These are phyloP conservation scores for Lentinula detonsa DNA, from an alignment of 768 basidiomycete species.

Conservation along the genomic window DNA sequence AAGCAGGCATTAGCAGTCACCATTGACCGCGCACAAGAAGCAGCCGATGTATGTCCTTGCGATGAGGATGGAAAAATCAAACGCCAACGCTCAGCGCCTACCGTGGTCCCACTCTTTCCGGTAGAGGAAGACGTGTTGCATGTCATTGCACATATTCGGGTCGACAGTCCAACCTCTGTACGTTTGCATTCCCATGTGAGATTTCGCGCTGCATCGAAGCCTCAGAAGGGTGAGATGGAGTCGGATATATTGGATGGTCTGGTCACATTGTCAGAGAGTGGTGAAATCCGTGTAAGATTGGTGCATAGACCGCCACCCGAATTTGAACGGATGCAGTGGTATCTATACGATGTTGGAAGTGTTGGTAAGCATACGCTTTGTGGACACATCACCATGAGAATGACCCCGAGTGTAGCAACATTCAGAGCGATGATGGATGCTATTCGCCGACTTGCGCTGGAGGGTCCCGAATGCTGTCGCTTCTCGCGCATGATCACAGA, in stretches of 20 bases:
- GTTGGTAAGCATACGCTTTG: constrained; percentile 30
- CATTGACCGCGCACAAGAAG: constrained; percentile 64
- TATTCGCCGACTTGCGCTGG: constrained; percentile 36
- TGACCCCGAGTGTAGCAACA: constrained; percentile 35
- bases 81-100: constrained; percentile 36
- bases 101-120: constrained; percentile 31
- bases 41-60: constrained; percentile 60
- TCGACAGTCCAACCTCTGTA: constrained; percentile 43
- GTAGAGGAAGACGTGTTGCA: constrained; percentile 28
- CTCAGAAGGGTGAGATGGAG: constrained; percentile 41
- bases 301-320: constrained; percentile 59
- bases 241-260: constrained; percentile 50
- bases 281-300: constrained; percentile 48
- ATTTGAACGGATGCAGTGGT: constrained; percentile 55
- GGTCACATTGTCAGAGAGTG: constrained; percentile 46
- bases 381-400: background rate
- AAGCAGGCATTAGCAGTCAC: constrained; percentile 51
- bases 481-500: constrained; percentile 46
- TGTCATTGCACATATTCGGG: constrained; percentile 47
- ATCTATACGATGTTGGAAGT: constrained; percentile 56
- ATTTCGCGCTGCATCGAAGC: constrained; percentile 50
- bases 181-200: constrained; percentile 65
- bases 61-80: constrained; percentile 52
- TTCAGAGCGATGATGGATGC: constrained; percentile 64
- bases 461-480: constrained; percentile 38